A percentile compares a stretch with the other conserved stretches of the same genome.
Evolutionary conservation across 352 stramenopile genomes (phyloP).

Genomic region (Pythium dissimile): DNA sequence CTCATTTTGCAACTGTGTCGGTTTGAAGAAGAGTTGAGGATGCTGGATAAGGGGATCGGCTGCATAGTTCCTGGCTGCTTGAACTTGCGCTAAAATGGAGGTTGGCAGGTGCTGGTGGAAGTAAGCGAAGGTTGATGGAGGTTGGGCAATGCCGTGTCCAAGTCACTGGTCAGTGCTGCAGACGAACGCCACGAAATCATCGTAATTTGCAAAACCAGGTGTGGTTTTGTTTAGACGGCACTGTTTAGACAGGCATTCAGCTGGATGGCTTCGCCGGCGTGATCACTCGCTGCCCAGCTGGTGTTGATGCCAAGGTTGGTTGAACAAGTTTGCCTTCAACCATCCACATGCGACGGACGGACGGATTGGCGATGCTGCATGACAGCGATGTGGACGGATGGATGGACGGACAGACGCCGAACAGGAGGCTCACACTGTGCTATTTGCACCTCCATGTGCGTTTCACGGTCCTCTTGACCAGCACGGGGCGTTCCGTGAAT

Average conservation of each 20-base stretch:
- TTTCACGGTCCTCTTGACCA: too few relatives aligned
- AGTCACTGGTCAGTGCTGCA: conserved; percentile 4
- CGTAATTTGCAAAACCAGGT: conserved; percentile 22
- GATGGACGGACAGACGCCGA: not conserved
- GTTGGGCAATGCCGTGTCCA: conserved; percentile 10
- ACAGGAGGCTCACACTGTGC: too few relatives aligned
- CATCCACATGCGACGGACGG: not conserved
- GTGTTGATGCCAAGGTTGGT: conserved; percentile 15
- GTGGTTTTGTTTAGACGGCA: conserved; percentile 8
- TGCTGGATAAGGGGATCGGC: conserved; percentile 12
- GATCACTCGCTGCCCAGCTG: conserved; percentile 9
- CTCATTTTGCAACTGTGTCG: conserved; percentile 9
- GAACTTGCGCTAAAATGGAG: conserved; percentile 17
- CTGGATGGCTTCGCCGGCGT: conserved; percentile 10
- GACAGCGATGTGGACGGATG: not conserved
- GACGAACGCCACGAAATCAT: conserved; percentile 13
- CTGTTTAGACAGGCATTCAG: not conserved
- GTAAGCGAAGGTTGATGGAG: conserved; percentile 12
- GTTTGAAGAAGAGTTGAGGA: too few relatives aligned
- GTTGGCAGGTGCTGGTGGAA: conserved; percentile 3
- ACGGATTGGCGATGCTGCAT: too few relatives aligned
- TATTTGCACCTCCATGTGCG: too few relatives aligned
- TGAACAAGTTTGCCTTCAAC: too few relatives aligned
- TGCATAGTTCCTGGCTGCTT: conserved; percentile 11
- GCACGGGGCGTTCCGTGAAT: too few relatives aligned